Percentiles rank a stretch among this genome's conserved stretches.
Evolutionary conservation across 352 stramenopile genomes (phyloP).

Genomic region (Phytophthora hybrid): DNA sequence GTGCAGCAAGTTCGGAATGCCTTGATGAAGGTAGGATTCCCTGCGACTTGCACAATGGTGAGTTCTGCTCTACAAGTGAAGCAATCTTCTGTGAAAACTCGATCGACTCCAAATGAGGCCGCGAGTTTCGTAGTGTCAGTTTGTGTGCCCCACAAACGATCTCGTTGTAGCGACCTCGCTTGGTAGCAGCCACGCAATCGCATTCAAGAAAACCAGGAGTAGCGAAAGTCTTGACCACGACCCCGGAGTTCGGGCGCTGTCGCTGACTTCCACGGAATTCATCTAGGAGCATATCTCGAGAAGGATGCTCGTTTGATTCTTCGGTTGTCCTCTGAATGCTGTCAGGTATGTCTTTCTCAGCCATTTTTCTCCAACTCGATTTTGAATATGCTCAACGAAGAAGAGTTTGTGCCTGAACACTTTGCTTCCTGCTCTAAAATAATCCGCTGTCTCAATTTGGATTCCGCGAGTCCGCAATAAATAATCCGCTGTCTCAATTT

Average conservation of each 20-base stretch:
- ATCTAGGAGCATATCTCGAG: conserved; percentile 25
- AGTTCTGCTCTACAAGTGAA: conserved; percentile 21
- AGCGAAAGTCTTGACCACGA: conserved; percentile 30
- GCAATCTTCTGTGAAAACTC: conserved; percentile 33
- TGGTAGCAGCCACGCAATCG: conserved; percentile 52
- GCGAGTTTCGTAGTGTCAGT: conserved; percentile 65
- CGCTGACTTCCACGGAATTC: conserved; percentile 32
- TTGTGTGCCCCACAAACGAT: conserved; percentile 63
- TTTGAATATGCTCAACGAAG: neutral
- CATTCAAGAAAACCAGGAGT: conserved; percentile 48
- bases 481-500: too few species aligned
- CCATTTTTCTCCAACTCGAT: neutral
- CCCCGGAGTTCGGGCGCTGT: neutral
- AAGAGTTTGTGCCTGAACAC: neutral
- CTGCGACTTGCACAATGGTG: conserved; percentile 21
- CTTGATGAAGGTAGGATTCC: conserved; percentile 13
- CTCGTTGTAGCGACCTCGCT: conserved; percentile 60
- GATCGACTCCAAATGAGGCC: conserved; percentile 49
- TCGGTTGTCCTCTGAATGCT: neutral
- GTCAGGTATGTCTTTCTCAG: neutral
- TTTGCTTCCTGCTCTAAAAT: too few species aligned
- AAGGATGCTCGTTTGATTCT: neutral
- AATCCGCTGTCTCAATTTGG: too few species aligned
- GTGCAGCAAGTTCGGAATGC: neutral
- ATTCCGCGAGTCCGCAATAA: too few species aligned